phyloP scores from a whole-genome alignment of 208 protist genomes.

The Leishmania tarentolae region DNA sequence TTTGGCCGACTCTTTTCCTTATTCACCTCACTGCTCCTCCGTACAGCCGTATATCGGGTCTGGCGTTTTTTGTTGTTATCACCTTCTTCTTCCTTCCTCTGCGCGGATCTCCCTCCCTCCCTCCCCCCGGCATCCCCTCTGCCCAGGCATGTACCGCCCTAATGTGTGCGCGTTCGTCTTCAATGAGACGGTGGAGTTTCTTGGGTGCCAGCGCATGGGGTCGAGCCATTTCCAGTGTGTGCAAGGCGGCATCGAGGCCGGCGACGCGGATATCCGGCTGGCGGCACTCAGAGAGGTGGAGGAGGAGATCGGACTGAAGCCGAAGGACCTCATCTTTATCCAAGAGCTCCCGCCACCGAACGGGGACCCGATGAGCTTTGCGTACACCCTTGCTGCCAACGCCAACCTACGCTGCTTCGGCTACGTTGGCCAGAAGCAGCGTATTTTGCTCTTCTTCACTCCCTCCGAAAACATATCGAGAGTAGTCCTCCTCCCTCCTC shows the following conservation, averaged over 20 bases:
- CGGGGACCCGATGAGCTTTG: slow-evolving; percentile 64
- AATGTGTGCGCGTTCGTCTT: slow-evolving; percentile 84
- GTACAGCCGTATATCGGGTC: not conserved
- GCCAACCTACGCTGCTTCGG: slow-evolving; percentile 70
- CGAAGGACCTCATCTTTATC: slow-evolving; percentile 59
- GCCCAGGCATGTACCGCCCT: slow-evolving; percentile 59
- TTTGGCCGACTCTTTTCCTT: not conserved
- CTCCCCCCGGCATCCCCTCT: not conserved
- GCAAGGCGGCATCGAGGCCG: slow-evolving; percentile 75
- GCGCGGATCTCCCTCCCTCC: not conserved
- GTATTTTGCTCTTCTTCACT: slow-evolving; percentile 76
- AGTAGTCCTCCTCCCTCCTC: slow-evolving; percentile 62
- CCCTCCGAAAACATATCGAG: slow-evolving; percentile 40
- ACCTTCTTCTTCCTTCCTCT: not conserved
- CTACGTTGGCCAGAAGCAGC: slow-evolving; percentile 79
- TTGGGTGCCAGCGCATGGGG: slow-evolving; percentile 63
- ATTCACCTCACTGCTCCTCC: not conserved
- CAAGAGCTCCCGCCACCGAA: slow-evolving; percentile 67
- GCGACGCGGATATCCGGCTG: slow-evolving; percentile 50
- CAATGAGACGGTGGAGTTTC: slow-evolving; percentile 65
- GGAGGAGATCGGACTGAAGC: slow-evolving; percentile 72
- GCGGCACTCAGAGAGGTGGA: slow-evolving; percentile 71
- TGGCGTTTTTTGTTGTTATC: not conserved
- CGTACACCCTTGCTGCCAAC: slow-evolving; percentile 49
- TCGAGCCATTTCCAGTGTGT: slow-evolving; percentile 63